Evolutionary conservation across 495 filamentous ascomycete genomes (phyloP).

Genomic region (Penicillium robsamsonii): DNA sequence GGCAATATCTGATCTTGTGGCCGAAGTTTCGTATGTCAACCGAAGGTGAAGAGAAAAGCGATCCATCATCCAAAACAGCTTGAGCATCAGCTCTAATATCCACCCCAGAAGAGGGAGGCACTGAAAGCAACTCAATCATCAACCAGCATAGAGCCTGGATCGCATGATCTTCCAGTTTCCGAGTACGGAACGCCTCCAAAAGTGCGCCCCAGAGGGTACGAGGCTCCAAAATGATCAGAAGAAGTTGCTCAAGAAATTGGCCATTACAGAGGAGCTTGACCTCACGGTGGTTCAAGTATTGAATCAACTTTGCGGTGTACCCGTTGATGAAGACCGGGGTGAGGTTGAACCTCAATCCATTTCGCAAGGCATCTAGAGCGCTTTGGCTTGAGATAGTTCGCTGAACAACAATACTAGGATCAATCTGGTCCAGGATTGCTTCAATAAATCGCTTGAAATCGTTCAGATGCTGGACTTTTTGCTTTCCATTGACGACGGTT

Average conservation of each 20-base stretch:
- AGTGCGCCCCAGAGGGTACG: slow-evolving; percentile 61
- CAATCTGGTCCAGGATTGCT: slow-evolving; percentile 49
- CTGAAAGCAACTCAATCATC: slow-evolving; percentile 52
- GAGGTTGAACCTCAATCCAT: slow-evolving; percentile 48
- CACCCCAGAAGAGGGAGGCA: slow-evolving; percentile 27
- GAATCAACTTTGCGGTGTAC: slow-evolving; percentile 26
- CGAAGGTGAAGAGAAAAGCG: slow-evolving; percentile 32
- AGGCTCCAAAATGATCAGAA: slow-evolving; percentile 55
- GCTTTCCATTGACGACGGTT: slow-evolving; percentile 32
- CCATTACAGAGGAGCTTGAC: slow-evolving; percentile 57
- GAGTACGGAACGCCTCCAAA: slow-evolving; percentile 37
- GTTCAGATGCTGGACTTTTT: slow-evolving; percentile 23
- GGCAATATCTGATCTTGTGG: slow-evolving; percentile 46
- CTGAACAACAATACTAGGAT: slow-evolving; percentile 53
- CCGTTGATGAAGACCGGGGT: slow-evolving; percentile 52
- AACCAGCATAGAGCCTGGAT: slow-evolving; percentile 59
- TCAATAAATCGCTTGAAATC: slow-evolving; percentile 60
- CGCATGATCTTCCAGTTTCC: slow-evolving; percentile 37
- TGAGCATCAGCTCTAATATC: slow-evolving; percentile 31
- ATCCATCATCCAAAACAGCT: slow-evolving; percentile 23
- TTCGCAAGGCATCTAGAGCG: slow-evolving; percentile 49
- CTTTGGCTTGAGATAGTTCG: slow-evolving; percentile 49
- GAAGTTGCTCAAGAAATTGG: slow-evolving; percentile 51
- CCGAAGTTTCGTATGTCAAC: slow-evolving; percentile 33
- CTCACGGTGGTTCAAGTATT: slow-evolving; percentile 23